Evolutionary conservation across 2,329 filamentous ascomycete genomes (phyloP).

Genomic region (Nigrospora osmanthi): DNA sequence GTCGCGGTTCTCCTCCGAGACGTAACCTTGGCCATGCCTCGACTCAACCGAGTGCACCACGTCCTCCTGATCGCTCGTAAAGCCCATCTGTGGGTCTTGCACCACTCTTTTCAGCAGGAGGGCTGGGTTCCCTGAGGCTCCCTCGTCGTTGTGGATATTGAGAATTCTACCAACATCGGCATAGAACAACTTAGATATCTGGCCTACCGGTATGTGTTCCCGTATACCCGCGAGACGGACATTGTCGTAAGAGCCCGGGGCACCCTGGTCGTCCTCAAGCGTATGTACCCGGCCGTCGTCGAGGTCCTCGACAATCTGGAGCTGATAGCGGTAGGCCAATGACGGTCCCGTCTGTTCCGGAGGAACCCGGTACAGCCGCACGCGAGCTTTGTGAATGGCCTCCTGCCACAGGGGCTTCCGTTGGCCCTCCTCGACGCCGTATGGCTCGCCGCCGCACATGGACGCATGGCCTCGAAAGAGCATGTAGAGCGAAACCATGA

Average conservation of each 20-base stretch:
- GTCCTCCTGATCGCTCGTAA: slow-evolving; percentile 18
- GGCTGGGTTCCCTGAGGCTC: slow-evolving; percentile 65
- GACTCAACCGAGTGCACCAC: slow-evolving; percentile 17
- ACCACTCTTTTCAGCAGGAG: slow-evolving; percentile 67
- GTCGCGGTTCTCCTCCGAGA: slow-evolving; percentile 14
- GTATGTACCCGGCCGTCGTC: slow-evolving; percentile 49
- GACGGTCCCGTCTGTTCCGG: slow-evolving; percentile 2
- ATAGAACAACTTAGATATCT: slow-evolving; percentile 86
- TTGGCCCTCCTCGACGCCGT: slow-evolving; percentile 43
- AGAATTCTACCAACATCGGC: slow-evolving; percentile 84
- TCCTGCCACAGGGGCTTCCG: slow-evolving; percentile 84
- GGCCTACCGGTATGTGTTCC: slow-evolving; percentile 44
- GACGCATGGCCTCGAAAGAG: slow-evolving; percentile 74
- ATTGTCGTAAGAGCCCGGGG: slow-evolving; percentile 27
- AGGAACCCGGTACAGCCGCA: slow-evolving; percentile 70
- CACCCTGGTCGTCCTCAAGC: slow-evolving; percentile 20
- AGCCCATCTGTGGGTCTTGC: slow-evolving; percentile 40
- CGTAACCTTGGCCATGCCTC: slow-evolving; percentile 3
- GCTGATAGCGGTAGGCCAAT: slow-evolving; percentile 61
- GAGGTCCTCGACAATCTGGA: slow-evolving; percentile 77
- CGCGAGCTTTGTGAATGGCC: slow-evolving; percentile 84
- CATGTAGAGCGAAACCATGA: slow-evolving; percentile 89
- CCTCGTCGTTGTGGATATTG: slow-evolving; percentile 57
- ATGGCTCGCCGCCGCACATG: slow-evolving; percentile 36
- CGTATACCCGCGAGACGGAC: slow-evolving; percentile 37